A percentile compares a stretch with the other conserved stretches of the same genome.
These are phyloP conservation scores for Starmerella bacillaris DNA, from an alignment of 805 yeast genomes.

Conservation along the genomic window DNA sequence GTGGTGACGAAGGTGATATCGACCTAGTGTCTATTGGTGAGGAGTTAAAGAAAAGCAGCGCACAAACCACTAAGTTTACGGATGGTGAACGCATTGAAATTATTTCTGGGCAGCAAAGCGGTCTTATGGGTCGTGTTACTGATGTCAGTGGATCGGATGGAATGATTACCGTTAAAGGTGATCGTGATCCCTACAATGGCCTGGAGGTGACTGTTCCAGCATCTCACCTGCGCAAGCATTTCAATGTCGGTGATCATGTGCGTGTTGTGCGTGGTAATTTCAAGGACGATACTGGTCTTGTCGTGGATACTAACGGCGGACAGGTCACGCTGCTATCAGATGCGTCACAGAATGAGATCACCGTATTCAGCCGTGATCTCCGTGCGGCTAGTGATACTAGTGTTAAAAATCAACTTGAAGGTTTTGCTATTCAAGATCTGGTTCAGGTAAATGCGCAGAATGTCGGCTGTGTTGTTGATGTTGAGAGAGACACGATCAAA, in stretches of 20 bases:
- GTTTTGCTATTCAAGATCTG: constrained; percentile 72
- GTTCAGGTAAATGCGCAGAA: constrained; percentile 71
- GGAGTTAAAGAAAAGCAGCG: constrained; percentile 44
- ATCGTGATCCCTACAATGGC: constrained; percentile 34
- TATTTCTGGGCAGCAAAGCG: constrained; percentile 82
- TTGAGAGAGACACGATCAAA: constrained; percentile 72
- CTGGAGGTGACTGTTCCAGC: constrained; percentile 64
- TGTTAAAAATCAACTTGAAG: constrained; percentile 50
- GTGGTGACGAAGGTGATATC: constrained; percentile 65
- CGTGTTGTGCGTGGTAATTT: constrained; percentile 83
- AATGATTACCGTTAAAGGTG: constrained; percentile 33
- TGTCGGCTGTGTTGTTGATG: constrained; percentile 77
- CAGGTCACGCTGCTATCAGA: constrained; percentile 81
- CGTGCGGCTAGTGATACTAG: constrained; percentile 83
- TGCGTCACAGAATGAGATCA: constrained; percentile 70
- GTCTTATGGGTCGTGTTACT: constrained; percentile 62
- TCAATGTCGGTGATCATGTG: constrained; percentile 85
- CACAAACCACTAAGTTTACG: constrained; percentile 49
- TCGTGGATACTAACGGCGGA: constrained; percentile 54
- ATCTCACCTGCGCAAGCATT: constrained; percentile 64
- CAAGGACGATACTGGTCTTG: constrained; percentile 86
- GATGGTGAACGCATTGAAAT: constrained; percentile 91
- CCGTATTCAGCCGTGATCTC: constrained; percentile 81
- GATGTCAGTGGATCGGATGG: constrained; percentile 28
- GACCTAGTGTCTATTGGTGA: constrained; percentile 77